These are phyloP conservation scores for Venturia asperata DNA, from an alignment of 2,329 filamentous ascomycete species.

Conservation along the genomic window DNA sequence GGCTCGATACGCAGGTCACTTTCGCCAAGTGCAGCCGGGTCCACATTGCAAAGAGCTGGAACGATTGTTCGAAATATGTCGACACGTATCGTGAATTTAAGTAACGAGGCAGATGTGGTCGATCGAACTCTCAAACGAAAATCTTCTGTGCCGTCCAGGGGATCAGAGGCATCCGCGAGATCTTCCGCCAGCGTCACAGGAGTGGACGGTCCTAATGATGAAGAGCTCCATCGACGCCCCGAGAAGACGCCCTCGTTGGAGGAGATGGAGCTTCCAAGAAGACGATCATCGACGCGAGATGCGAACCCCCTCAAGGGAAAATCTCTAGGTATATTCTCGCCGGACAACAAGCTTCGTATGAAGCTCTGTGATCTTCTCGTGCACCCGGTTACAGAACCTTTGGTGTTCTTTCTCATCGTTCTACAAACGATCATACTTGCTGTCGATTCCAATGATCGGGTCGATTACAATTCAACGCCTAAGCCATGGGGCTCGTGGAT, in stretches of 20 bases:
- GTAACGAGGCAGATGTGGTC: conserved; percentile 78
- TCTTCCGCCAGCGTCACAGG: not conserved
- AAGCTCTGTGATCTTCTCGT: conserved; percentile 77
- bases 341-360: conserved; percentile 66
- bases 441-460: conserved; percentile 68
- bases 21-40: conserved; percentile 39
- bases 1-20: conserved; percentile 44
- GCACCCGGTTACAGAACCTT: conserved; percentile 76
- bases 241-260: conserved; percentile 34
- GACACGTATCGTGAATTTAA: conserved; percentile 94
- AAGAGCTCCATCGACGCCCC: conserved; percentile 18
- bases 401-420: conserved; percentile 80
- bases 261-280: conserved; percentile 28
- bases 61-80: conserved; percentile 66
- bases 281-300: conserved; percentile 21
- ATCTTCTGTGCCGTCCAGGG: conserved; percentile 36
- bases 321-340: conserved; percentile 75
- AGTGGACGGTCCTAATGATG: conserved; percentile 6
- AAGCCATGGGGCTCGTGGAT: conserved; percentile 61
- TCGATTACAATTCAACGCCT: conserved; percentile 53
- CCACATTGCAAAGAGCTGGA: conserved; percentile 43
- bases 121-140: conserved; percentile 63
- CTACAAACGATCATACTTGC: conserved; percentile 83
- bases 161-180: not conserved
- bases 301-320: conserved; percentile 80